Evolutionary conservation across 2,329 filamentous ascomycete species (phyloP), one percentile per base, ranked within the genome.

Genomic region (Fusarium pininemorale): DNA sequence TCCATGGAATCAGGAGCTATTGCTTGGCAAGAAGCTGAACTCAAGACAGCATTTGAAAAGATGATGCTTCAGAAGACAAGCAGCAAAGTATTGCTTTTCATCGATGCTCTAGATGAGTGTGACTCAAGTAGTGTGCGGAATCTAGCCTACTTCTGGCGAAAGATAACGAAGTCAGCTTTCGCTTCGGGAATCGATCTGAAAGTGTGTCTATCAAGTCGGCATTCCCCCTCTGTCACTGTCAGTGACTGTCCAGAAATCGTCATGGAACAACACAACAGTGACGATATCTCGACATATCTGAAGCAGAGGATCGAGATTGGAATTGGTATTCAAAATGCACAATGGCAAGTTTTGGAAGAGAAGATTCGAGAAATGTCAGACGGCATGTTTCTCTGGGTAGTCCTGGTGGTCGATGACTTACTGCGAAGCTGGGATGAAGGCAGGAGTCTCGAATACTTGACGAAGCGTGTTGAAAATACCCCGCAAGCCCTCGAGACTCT

Each of bases 311-410:
- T n/a, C 5, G 39, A 41, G 22, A 41, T 41, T 4, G 39, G 22
- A 10, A 15, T n/a, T n/a, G 13, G 39, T 0, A 41, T n/a, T 1
- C 22, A 41, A 14, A 41, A 41, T 8, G 0, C 39, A 4, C 7
- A n/a, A 41, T n/a, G 39, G 39, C 39, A 41, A 0, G 5, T 15
- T 3, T n/a, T 41, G 22, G 39, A 41, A 5, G 5, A n/a, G 39
- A 41, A 41, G 22, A 41, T 41, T 6, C 15, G 39, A 15, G 13
- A 41, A 41, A 41, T 22, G 22, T 41, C 22, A n/a, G 39, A n/a
- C 2, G 39, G 39, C 0, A 41, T 41, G 39, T 41, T 41, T n/a
- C 39, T 41, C 13, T n/a, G 22, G 39, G 22, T 41, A 41, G 22
- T 6, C 22, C 6, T 41, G 13, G 39, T 41, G 13, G 6, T n/a